Evolutionary conservation across 169 alveolate genomes (phyloP), one percentile per base, ranked within the genome.

Genomic region (Cryptosporidium canis): DNA sequence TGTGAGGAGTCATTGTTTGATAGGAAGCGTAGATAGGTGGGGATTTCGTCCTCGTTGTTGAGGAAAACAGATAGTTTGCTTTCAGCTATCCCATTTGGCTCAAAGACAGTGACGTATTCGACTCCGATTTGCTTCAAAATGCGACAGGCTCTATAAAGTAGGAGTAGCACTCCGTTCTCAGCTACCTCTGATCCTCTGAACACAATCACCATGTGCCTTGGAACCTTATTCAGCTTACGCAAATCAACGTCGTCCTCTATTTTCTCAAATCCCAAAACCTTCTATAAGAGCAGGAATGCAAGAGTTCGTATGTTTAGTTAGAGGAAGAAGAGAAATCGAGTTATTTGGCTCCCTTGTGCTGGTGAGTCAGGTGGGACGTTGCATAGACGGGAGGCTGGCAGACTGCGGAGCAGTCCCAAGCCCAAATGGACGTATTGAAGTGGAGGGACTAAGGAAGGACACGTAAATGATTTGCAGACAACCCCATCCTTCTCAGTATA

Each of bases 71-170:
- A 31, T 41, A 77, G 61, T 41, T 77, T 77, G 2, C 67, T 55
- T 44, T 77, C 77, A 27, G 27, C 77, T 1, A 77, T 77, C 8
- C 87, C 87, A 43, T 35, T 77, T 41, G 87, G 87, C 27, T 77
- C 87, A 61, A 77, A 77, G 14, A 77, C 44, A 14, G 87, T 77
- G n/a, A 77, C 87, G 44, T 58, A 77, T 21, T 77, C 87, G 21
- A 77, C 71, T 21, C 61, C 61, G 14, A 56, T 4, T 6, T 24
- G 21, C 35, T 77, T 77, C 3, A 77, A 77, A 18, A 77, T 24
- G 21, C 68, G 55, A 27, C 56, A 61, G n/a, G 77, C 33, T 44
- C 44, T 37, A 48, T 77, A 77, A 8, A 77, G 21, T 16, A 77
- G 45, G 24, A 24, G 37, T 77, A 77, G 29, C n/a, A 77, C 71